A percentile compares a stretch with the other conserved stretches of the same genome.
Conservation (phyloP, 768 basidiomycete genomes). For the Chalciporus pseudorubinellus region DNA sequence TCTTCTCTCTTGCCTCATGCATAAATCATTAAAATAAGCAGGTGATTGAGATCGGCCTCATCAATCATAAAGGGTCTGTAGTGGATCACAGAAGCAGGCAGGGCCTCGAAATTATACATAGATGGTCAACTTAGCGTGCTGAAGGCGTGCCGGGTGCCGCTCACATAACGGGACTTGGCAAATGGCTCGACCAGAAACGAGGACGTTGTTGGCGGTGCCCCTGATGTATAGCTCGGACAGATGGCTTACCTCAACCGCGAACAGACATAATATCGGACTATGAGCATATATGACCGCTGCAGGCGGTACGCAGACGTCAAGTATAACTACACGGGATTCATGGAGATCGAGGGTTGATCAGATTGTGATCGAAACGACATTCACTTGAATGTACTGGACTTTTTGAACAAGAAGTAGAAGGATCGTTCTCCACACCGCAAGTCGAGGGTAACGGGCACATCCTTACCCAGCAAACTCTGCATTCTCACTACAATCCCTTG, state of each 20-base stretch:
- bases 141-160: not conserved
- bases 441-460: slow-evolving; percentile 4
- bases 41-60: not conserved
- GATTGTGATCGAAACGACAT: slow-evolving; percentile 9
- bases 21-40: too few species aligned
- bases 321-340: slow-evolving; percentile 3
- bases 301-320: not conserved
- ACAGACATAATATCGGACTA: not conserved
- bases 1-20: not conserved
- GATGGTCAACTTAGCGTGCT: not conserved
- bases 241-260: not conserved
- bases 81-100: not conserved
- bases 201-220: not conserved
- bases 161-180: too few species aligned
- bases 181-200: not conserved
- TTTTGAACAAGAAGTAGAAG: slow-evolving; percentile 17
- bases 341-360: not conserved
- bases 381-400: slow-evolving; percentile 13
- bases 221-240: not conserved
- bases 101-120: not conserved
- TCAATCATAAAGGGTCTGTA: not conserved
- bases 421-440: slow-evolving; percentile 9
- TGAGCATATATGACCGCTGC: not conserved
- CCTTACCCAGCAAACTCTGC: slow-evolving; percentile 48
- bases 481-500: slow-evolving; percentile 62